Percentiles rank a stretch among this genome's conserved stretches.
phyloP scores from a whole-genome alignment of 2,329 filamentous ascomycete genomes.

The Mollisiaceae sp. region DNA sequence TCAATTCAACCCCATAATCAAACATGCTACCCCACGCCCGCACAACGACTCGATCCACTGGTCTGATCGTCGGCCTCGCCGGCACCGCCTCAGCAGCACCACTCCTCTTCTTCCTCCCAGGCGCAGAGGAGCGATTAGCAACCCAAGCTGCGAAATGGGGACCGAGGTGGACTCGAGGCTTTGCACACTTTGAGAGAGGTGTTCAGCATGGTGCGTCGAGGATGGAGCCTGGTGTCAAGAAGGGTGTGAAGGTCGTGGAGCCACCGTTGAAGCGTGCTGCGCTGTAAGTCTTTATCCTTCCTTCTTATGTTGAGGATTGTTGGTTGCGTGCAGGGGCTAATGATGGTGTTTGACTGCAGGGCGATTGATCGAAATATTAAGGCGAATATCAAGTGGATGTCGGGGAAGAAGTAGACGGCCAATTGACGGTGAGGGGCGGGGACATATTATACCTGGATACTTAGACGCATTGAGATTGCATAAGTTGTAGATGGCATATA shows the following conservation, averaged over 20 bases:
- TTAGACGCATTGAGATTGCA: neutral
- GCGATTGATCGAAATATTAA: slow-evolving; percentile 32
- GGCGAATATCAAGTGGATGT: slow-evolving; percentile 9
- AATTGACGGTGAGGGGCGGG: neutral
- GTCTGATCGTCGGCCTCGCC: slow-evolving; percentile 25
- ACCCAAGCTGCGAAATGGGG: slow-evolving; percentile 35
- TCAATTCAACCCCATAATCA: neutral
- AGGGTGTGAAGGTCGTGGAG: slow-evolving; percentile 29
- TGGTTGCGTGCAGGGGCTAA: neutral
- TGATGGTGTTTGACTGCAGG: slow-evolving; percentile 16
- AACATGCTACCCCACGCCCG: slow-evolving; percentile 7
- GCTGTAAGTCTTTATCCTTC: slow-evolving; percentile 26
- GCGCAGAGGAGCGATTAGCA: slow-evolving; percentile 33
- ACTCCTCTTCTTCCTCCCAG: slow-evolving; percentile 35
- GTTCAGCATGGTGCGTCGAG: slow-evolving; percentile 24
- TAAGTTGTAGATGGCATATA: too few relatives aligned
- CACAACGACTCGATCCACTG: neutral
- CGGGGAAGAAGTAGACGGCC: slow-evolving; percentile 13
- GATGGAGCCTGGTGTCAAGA: slow-evolving; percentile 29
- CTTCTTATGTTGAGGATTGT: neutral
- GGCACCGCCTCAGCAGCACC: slow-evolving; percentile 28
- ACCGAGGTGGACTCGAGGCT: slow-evolving; percentile 32
- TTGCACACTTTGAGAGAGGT: slow-evolving; percentile 21
- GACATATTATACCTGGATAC: neutral
- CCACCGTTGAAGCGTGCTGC: slow-evolving; percentile 35